phyloP scores from a whole-genome alignment of 495 filamentous ascomycete genomes.

The Viridothelium virens region DNA sequence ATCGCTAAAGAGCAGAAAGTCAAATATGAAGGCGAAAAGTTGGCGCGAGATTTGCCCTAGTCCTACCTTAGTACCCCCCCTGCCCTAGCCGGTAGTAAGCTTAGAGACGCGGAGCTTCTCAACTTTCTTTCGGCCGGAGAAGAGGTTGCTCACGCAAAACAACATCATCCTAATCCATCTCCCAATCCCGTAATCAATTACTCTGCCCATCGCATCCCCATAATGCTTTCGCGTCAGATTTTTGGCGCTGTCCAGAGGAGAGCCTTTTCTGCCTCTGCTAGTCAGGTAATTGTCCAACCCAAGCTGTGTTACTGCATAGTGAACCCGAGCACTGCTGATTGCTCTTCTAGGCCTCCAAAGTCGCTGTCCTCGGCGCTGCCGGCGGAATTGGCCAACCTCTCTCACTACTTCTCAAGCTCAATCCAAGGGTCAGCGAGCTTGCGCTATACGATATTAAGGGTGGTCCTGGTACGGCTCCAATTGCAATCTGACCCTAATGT shows the following conservation, averaged over 20 bases:
- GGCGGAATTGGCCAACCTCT: constrained; percentile 98
- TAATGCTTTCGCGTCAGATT: constrained; percentile 24
- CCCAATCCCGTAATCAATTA: background rate
- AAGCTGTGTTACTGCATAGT: constrained; percentile 4
- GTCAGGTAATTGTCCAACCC: constrained; percentile 56
- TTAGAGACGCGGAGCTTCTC: too few relatives aligned
- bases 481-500: constrained; percentile 14
- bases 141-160: background rate
- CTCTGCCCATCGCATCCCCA: background rate
- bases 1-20: too few relatives aligned
- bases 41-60: too few relatives aligned
- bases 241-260: constrained; percentile 71
- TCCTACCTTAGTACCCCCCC: too few relatives aligned
- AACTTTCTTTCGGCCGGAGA: background rate
- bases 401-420: constrained; percentile 95
- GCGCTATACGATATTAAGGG: constrained; percentile 96
- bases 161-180: background rate
- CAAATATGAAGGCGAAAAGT: too few relatives aligned
- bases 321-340: background rate
- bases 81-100: too few relatives aligned
- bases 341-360: constrained; percentile 74
- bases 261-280: constrained; percentile 86
- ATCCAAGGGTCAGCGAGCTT: constrained; percentile 84
- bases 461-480: constrained; percentile 63
- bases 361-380: constrained; percentile 88